These are phyloP conservation scores for Umbelopsis sp. DNA, from an alignment of 192 early-diverging fungal genomes.

Conservation along the genomic window DNA sequence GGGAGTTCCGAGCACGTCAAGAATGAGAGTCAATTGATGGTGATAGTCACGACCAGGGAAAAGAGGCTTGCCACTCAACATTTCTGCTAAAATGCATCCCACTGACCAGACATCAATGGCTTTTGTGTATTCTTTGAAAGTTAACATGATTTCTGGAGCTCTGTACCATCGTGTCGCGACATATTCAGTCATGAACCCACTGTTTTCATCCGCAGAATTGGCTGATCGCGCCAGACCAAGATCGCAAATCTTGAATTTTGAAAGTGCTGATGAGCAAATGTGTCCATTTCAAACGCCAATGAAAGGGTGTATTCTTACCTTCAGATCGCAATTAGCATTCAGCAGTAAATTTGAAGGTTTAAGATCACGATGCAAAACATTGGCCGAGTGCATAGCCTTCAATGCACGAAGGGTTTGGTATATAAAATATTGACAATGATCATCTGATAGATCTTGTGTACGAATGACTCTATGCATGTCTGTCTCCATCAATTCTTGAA, in stretches of 20 bases:
- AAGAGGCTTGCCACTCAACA: slow-evolving; percentile 78
- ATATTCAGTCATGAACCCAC: slow-evolving; percentile 95
- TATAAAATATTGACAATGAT: slow-evolving; percentile 99
- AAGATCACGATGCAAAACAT: slow-evolving; percentile 96
- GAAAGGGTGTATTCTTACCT: slow-evolving; percentile 42
- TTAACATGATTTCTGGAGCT: slow-evolving; percentile 95
- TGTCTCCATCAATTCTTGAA: slow-evolving; percentile 99
- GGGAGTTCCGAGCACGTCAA: slow-evolving; percentile 97
- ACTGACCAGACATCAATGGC: slow-evolving; percentile 96
- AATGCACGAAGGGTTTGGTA: slow-evolving; percentile 96
- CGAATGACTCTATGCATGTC: slow-evolving; percentile 98
- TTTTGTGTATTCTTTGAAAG: slow-evolving; percentile 98
- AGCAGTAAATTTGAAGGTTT: slow-evolving; percentile 92
- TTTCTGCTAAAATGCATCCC: slow-evolving; percentile 87
- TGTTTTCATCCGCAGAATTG: slow-evolving; percentile 78
- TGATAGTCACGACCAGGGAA: slow-evolving; percentile 91
- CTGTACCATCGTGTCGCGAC: slow-evolving; percentile 95
- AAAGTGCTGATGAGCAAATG: neutral
- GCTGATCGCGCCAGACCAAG: slow-evolving; percentile 96
- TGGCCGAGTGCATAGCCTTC: slow-evolving; percentile 98
- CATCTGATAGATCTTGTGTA: slow-evolving; percentile 91
- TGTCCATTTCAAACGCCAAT: neutral
- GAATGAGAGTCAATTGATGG: slow-evolving; percentile 94
- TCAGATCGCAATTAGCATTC: slow-evolving; percentile 91
- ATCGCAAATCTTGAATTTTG: slow-evolving; percentile 83